Evolutionary conservation across 805 yeast genomes (phyloP).

Genomic region (Priceomyces haplophilus): DNA sequence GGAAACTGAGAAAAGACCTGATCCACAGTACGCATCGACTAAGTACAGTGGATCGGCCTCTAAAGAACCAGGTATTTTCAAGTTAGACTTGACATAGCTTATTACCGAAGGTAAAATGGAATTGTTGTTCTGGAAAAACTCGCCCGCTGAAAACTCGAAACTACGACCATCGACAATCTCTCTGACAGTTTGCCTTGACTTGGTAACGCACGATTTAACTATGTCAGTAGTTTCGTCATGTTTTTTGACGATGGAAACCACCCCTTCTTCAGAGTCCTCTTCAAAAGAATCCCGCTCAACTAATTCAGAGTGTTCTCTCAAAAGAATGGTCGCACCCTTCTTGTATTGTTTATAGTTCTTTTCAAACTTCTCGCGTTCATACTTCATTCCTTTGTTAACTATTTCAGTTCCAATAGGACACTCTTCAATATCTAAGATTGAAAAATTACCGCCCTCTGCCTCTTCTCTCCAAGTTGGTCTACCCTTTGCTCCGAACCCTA

Average conservation of each 20-base stretch:
- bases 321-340: constrained; percentile 81
- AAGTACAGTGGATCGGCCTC: constrained; percentile 48
- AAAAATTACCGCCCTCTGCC: constrained; percentile 54
- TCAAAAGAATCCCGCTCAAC: constrained; percentile 27
- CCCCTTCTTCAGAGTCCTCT: constrained; percentile 26
- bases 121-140: constrained; percentile 94
- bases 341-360: constrained; percentile 47
- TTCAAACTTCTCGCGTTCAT: constrained; percentile 60
- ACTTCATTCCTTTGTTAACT: constrained; percentile 67
- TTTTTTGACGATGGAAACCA: constrained; percentile 25
- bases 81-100: constrained; percentile 70
- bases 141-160: constrained; percentile 90
- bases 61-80: constrained; percentile 32
- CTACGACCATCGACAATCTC: constrained; percentile 72
- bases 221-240: constrained; percentile 28
- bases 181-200: constrained; percentile 72
- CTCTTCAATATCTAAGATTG: constrained; percentile 87
- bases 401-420: constrained; percentile 85
- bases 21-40: constrained; percentile 95
- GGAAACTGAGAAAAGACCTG: constrained; percentile 88
- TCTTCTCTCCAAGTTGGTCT: constrained; percentile 62
- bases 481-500: constrained; percentile 90
- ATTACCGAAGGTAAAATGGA: constrained; percentile 84
- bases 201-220: constrained; percentile 73
- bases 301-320: constrained; percentile 71